Base-by-base conservation (phyloP, 345 rosid genomes). In the Gossypium ekmanianum region DNA sequence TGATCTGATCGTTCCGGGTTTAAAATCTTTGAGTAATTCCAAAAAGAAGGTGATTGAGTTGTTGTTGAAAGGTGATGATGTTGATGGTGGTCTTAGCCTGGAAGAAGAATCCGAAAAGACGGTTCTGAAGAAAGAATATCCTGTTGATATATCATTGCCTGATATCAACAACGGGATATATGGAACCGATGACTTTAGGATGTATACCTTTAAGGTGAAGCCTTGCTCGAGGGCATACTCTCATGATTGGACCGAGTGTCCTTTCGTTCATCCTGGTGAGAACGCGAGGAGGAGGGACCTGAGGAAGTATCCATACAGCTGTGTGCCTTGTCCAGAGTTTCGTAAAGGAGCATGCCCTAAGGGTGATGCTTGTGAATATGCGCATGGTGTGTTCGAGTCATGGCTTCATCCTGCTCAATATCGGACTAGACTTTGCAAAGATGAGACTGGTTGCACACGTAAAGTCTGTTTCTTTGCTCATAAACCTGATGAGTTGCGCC, bases 401-500 rank as follows among this genome's bases (percentile, higher is more conserved):
- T 95, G 99, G 99, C 88, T 95, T 44, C 99, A 95, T 75, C 99
- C 99, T 43, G 97, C 98, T 0, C 99, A 95, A 76, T 95, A 95
- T 73, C 80, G 96, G 67, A 95, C 99, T 17, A 74, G 99, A 75
- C 94, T 95, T 68, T 95, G 99, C 88, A 95, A 95, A 88, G 98
- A 95, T 18, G 99, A 95, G 84, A 88, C 84, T 0, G 94, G 97
- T 26, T 95, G 99, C 59, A 58, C 87, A 0, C 87, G 99, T 50
- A 93, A 94, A 87, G 99, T 95, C 1, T 95, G 99, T 77, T 95
- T 95, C 93, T 95, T 95, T 67, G 99, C 99, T 58, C 99, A 95
- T 81, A 91, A 79, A 79, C 87, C 80, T 0, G 97, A 95, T 18
- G 99, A 95, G 76, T 68, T 95, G 71, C 89, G 98, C 18, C 98